Evolutionary conservation across 1,284 basidiomycete species (phyloP).

Genomic region (Ganoderma sinense): DNA sequence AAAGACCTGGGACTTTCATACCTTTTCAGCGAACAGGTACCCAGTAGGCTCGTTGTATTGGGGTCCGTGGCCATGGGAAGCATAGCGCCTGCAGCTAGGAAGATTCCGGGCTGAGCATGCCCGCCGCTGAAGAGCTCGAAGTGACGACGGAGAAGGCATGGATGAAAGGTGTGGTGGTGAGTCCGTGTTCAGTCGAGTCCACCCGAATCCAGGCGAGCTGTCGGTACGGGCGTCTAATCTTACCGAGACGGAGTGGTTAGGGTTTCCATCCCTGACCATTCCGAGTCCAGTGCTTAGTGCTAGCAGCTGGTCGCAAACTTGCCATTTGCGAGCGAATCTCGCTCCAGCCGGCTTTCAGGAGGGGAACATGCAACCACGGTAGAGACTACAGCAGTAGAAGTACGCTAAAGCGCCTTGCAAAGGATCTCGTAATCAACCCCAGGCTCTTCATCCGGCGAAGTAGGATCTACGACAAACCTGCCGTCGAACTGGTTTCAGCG

Average conservation of each 20-base stretch:
- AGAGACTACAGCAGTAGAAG: background rate
- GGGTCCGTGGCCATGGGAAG: constrained; percentile 76
- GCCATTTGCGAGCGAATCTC: too few relatives aligned
- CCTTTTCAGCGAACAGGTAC: constrained; percentile 90
- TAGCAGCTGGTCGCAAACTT: too few relatives aligned
- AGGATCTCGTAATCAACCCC: constrained; percentile 59
- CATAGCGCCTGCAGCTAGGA: constrained; percentile 50
- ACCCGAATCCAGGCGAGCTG: background rate
- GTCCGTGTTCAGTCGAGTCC: constrained; percentile 9
- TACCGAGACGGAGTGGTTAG: constrained; percentile 3
- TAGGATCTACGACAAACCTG: constrained; percentile 63
- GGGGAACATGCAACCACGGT: background rate
- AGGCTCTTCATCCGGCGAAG: constrained; percentile 56
- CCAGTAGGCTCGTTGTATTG: constrained; percentile 91
- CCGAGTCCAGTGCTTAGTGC: too few relatives aligned
- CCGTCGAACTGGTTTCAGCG: background rate
- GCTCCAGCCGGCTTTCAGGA: too few relatives aligned
- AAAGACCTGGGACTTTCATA: constrained; percentile 44
- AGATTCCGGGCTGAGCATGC: constrained; percentile 29
- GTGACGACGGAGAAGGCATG: constrained; percentile 46
- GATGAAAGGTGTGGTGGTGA: constrained; percentile 14
- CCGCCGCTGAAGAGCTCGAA: constrained; percentile 40
- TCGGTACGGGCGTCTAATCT: constrained; percentile 3
- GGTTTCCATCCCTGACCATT: constrained; percentile 1
- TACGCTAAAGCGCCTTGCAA: constrained; percentile 44